A percentile compares a stretch with the other conserved stretches of the same genome.
Evolutionary conservation across 805 yeast genomes (phyloP).

Genomic region (Starmerella gropengiesseri): DNA sequence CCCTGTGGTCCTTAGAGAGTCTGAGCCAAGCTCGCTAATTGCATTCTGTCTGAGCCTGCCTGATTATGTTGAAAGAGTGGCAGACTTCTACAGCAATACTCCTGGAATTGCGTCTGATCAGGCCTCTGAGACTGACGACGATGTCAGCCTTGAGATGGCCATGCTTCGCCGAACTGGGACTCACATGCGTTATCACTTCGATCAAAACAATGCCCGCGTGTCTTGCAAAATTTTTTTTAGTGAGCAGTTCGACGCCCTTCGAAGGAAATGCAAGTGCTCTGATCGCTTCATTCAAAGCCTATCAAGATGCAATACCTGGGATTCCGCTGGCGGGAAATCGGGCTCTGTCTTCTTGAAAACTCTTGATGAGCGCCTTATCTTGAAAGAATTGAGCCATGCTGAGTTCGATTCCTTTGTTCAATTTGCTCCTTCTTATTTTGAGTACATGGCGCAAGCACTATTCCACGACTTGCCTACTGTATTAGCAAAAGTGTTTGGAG

Average conservation of each 20-base stretch:
- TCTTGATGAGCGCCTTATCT: conserved; percentile 74
- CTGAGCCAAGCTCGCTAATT: conserved; percentile 88
- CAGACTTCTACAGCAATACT: conserved; percentile 28
- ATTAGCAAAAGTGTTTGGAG: conserved; percentile 87
- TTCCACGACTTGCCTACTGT: conserved; percentile 94
- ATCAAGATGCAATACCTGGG: conserved; percentile 91
- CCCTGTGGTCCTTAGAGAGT: conserved; percentile 86
- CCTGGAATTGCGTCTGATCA: conserved; percentile 9
- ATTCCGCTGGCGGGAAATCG: conserved; percentile 91
- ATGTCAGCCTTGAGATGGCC: conserved; percentile 42
- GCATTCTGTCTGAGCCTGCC: conserved; percentile 82
- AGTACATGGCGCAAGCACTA: conserved; percentile 87
- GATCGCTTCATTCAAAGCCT: conserved; percentile 76
- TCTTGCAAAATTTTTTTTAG: conserved; percentile 92
- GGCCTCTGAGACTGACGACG: conserved; percentile 12
- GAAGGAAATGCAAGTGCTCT: conserved; percentile 70
- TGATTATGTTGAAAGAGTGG: conserved; percentile 64
- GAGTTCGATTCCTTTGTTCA: conserved; percentile 90
- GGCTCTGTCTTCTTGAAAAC: conserved; percentile 92
- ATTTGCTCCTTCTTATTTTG: conserved; percentile 94
- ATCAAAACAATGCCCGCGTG: conserved; percentile 68
- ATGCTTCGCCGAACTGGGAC: conserved; percentile 77
- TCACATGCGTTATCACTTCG: conserved; percentile 84
- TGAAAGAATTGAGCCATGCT: conserved; percentile 76
- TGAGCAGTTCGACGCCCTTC: conserved; percentile 90